Base-by-base conservation (phyloP, 148 eudicot species). In the Hydrangea macrophylla region DNA sequence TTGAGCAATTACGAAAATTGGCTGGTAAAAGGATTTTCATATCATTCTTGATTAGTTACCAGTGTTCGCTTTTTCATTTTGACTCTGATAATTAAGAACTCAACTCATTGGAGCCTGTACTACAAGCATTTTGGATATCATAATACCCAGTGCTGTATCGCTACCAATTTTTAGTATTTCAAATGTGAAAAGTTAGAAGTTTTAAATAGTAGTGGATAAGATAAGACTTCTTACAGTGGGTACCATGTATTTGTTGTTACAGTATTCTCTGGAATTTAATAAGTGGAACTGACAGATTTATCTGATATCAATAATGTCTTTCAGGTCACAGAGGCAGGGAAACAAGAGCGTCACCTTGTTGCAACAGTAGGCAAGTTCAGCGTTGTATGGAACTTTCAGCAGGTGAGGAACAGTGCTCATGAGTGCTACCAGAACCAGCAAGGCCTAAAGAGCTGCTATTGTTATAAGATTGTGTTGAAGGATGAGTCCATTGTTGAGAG, bases 361-460 rank as follows among this genome's bases (percentile, higher is more conserved):
- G 96, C 92, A 23, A 80, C 89, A 2, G 96, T 86, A 4, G 96
- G 98, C 59, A 93, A 90, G 68, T 93, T 88, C 78, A 90, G 98
- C 36, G 94, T 90, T 39, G 88, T 93, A 67, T 93, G 98, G 98
- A 85, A 88, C 61, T 93, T 93, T 53, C 90, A 93, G 86, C 95
- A 84, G 75, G 98, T 93, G 83, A 93, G 90, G 86, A 83, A 93
- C 81, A 93, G 95, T 28, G 81, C 73, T 5, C 98, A 93, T 18
- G 90, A 85, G 30, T 93, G 98, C 65, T 93, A 90, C 78, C 79
- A 73, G 61, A 86, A 81, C 62, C 96, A 93, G 70, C 90, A 93
- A 73, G 98, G 96, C 45, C 80, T 88, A 8, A 93, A 93, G 86
- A 90, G 95, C 84, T 93, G 98, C 78, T 90, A 93, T 50, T 93